phyloP scores from a whole-genome alignment of 352 stramenopile genomes.

The Globisporangium nodosum region DNA sequence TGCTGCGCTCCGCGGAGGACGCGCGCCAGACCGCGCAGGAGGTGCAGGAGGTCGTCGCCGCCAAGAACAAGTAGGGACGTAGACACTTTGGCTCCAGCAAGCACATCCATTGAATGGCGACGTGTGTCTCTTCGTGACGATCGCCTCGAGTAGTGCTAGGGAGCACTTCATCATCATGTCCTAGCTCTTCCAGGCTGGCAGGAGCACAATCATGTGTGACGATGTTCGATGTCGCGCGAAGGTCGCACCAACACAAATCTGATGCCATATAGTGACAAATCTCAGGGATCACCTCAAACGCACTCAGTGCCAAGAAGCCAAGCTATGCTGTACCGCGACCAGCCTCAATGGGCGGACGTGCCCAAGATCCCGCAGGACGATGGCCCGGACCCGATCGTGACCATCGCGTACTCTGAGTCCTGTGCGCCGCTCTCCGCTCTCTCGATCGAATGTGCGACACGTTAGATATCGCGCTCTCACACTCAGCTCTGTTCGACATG shows the following conservation, averaged over 20 bases:
- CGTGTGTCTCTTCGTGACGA: too few species aligned
- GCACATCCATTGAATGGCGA: too few species aligned
- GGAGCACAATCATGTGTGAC: too few species aligned
- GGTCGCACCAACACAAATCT: too few species aligned
- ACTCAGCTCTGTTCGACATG: background rate
- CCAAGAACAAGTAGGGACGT: conserved; percentile 16
- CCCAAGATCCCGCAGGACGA: conserved; percentile 81
- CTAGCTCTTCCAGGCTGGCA: too few species aligned
- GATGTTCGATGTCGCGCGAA: too few species aligned
- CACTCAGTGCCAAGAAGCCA: background rate
- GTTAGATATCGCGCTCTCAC: background rate
- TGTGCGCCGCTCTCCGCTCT: conserved; percentile 35
- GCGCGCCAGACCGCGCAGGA: conserved; percentile 62
- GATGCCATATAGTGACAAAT: background rate
- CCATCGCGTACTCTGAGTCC: conserved; percentile 64
- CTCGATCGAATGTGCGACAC: too few species aligned
- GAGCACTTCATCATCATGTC: too few species aligned
- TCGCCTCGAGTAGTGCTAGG: too few species aligned
- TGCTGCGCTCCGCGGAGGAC: conserved; percentile 58
- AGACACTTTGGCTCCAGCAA: too few species aligned
- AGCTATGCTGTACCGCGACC: conserved; percentile 51
- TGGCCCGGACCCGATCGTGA: conserved; percentile 68
- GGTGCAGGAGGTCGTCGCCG: conserved; percentile 40
- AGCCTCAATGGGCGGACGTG: conserved; percentile 76
- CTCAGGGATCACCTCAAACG: background rate